These are phyloP conservation scores for Aspergillus haitiensis DNA, from an alignment of 495 filamentous ascomycete species.

Conservation along the genomic window DNA sequence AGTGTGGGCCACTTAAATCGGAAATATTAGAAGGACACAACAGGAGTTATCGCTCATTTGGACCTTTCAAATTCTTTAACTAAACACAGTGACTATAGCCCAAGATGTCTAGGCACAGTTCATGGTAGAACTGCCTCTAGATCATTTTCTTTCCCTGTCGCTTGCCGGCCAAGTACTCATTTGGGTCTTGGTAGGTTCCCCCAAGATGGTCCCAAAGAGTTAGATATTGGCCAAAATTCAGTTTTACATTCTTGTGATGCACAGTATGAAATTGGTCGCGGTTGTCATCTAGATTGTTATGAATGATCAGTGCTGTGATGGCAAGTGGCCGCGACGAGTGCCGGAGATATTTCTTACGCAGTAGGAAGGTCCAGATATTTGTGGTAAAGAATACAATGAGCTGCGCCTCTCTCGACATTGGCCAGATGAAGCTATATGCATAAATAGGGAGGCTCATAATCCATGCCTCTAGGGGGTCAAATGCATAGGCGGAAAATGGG, in stretches of 20 bases:
- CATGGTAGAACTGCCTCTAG: no score
- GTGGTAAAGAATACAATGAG: slow-evolving; percentile 82
- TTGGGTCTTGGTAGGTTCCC: slow-evolving; percentile 81
- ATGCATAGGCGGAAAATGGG: slow-evolving; percentile 86
- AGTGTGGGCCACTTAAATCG: no score
- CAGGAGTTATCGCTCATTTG: no score
- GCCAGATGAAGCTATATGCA: slow-evolving; percentile 86
- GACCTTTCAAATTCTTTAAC: no score
- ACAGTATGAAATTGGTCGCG: slow-evolving; percentile 60
- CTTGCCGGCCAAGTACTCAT: slow-evolving; percentile 27
- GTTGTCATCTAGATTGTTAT: no score
- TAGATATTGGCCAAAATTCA: slow-evolving; percentile 94
- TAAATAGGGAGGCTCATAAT: slow-evolving; percentile 91
- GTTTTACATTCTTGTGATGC: slow-evolving; percentile 96
- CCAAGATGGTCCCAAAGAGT: slow-evolving; percentile 91
- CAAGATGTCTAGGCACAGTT: no score
- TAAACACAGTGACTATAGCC: no score
- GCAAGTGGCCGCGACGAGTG: background rate
- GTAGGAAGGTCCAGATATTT: slow-evolving; percentile 94
- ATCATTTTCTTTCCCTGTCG: no score
- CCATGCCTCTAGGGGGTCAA: slow-evolving; percentile 92
- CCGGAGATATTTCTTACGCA: slow-evolving; percentile 51
- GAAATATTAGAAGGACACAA: no score
- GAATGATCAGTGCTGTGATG: no score
- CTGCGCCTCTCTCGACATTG: slow-evolving; percentile 86